Evolutionary conservation across 1,284 basidiomycete genomes (phyloP).

Genomic region (Stygiomarasmius scandens): DNA sequence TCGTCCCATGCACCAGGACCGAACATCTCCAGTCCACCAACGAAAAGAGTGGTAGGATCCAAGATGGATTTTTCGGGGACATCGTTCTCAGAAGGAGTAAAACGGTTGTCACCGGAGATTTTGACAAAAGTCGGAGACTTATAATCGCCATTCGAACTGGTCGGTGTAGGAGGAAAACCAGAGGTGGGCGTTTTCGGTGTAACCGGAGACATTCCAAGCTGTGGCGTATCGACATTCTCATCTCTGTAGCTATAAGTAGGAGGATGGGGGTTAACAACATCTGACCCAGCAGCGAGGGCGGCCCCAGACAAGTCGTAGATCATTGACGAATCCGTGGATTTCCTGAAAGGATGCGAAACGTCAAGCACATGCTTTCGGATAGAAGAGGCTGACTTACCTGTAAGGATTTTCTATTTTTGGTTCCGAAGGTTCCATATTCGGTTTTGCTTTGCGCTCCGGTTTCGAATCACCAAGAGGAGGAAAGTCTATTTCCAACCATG

Average conservation of each 20-base stretch:
- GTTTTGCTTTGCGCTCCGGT: slow-evolving; percentile 23
- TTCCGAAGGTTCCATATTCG: slow-evolving; percentile 22
- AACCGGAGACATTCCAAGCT: slow-evolving; percentile 47
- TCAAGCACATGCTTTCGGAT: too few relatives aligned
- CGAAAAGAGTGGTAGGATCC: slow-evolving; percentile 72
- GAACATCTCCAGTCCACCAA: slow-evolving; percentile 70
- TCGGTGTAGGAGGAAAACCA: slow-evolving; percentile 48
- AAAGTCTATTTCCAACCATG: slow-evolving; percentile 43
- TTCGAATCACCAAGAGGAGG: slow-evolving; percentile 38
- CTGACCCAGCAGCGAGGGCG: slow-evolving; percentile 2
- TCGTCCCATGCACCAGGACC: slow-evolving; percentile 71
- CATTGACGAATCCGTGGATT: not conserved
- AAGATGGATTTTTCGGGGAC: slow-evolving; percentile 27
- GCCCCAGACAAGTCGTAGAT: slow-evolving; percentile 7
- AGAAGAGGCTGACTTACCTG: too few relatives aligned
- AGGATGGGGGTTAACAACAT: too few relatives aligned
- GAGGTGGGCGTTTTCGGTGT: slow-evolving; percentile 51
- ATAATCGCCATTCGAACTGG: slow-evolving; percentile 35
- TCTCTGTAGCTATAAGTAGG: slow-evolving; percentile 1
- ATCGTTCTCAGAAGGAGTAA: slow-evolving; percentile 21
- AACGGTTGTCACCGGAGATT: slow-evolving; percentile 24
- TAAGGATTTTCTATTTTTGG: slow-evolving; percentile 13
- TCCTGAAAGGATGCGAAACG: not conserved
- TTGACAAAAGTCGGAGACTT: slow-evolving; percentile 30
- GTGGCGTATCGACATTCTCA: slow-evolving; percentile 43